Conservation (phyloP, 2,329 filamentous ascomycete species). For the Albophoma yamanashiensis region DNA sequence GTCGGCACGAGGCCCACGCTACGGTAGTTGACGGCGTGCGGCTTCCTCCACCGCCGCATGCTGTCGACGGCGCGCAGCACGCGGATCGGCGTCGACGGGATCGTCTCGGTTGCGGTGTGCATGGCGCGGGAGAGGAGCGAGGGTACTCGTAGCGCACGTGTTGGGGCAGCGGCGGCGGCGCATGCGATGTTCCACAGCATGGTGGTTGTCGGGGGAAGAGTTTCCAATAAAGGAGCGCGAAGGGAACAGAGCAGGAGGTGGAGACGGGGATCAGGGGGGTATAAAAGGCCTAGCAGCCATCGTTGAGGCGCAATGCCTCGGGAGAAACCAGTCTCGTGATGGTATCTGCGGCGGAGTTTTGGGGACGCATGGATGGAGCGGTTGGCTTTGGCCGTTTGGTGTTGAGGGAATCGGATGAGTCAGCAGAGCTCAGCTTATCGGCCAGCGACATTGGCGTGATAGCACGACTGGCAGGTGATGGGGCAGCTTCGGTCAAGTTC, state of each 20-base stretch:
- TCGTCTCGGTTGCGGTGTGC: slow-evolving; percentile 25
- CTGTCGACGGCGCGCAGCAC: slow-evolving; percentile 67
- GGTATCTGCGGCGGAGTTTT: slow-evolving; percentile 38
- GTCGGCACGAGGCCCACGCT: slow-evolving; percentile 86
- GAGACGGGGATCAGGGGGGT: slow-evolving; percentile 4
- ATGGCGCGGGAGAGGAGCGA: slow-evolving; percentile 7
- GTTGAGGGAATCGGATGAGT: background rate
- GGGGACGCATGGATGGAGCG: slow-evolving; percentile 16
- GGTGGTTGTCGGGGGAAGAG: background rate
- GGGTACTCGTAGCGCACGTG: background rate
- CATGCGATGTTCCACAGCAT: background rate
- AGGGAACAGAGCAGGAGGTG: background rate
- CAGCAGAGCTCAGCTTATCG: background rate
- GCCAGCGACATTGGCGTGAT: too few species aligned
- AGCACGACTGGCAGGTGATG: background rate
- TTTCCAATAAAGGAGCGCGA: background rate
- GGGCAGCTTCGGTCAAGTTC: background rate
- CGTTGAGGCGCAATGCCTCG: slow-evolving; percentile 18
- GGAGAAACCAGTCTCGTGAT: slow-evolving; percentile 25
- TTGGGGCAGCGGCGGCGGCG: slow-evolving; percentile 1
- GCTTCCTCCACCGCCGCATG: slow-evolving; percentile 58
- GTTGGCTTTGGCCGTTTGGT: background rate
- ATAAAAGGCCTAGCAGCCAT: slow-evolving; percentile 15
- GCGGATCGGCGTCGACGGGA: slow-evolving; percentile 50
- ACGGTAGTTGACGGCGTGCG: slow-evolving; percentile 54